Evolutionary conservation across 768 basidiomycete species (phyloP).

Genomic region (Panaeolus cyanescens): DNA sequence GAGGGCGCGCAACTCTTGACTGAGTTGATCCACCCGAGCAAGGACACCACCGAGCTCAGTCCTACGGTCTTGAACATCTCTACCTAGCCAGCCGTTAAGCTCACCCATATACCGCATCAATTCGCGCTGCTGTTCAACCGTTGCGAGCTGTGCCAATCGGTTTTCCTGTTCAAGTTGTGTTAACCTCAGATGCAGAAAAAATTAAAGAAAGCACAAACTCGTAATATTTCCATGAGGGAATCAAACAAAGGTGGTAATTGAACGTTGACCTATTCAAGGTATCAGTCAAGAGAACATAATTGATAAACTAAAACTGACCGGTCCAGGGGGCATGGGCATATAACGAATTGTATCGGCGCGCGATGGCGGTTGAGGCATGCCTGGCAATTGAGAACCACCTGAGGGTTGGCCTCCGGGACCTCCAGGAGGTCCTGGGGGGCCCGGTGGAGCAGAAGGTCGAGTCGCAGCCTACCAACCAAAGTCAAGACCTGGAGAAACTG

Average conservation of each 20-base stretch:
- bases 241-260: constrained; percentile 42
- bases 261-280: constrained; percentile 7
- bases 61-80: constrained; percentile 80
- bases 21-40: constrained; percentile 56
- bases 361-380: not conserved
- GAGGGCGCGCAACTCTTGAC: constrained; percentile 40
- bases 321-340: constrained; percentile 51
- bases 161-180: constrained; percentile 62
- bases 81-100: constrained; percentile 78
- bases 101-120: constrained; percentile 78
- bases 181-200: constrained; percentile 1
- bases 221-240: constrained; percentile 66
- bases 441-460: not conserved
- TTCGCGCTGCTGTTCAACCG: constrained; percentile 78
- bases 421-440: not conserved
- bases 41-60: constrained; percentile 68
- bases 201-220: constrained; percentile 41
- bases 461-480: not conserved
- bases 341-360: constrained; percentile 23
- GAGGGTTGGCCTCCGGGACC: not conserved
- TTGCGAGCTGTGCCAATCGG: constrained; percentile 70
- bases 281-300: not conserved
- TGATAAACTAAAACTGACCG: constrained; percentile 39
- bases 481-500: not conserved
- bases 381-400: not conserved